Base-by-base conservation (phyloP, 1,139 yeast genomes). In the Candida dubliniensis region DNA sequence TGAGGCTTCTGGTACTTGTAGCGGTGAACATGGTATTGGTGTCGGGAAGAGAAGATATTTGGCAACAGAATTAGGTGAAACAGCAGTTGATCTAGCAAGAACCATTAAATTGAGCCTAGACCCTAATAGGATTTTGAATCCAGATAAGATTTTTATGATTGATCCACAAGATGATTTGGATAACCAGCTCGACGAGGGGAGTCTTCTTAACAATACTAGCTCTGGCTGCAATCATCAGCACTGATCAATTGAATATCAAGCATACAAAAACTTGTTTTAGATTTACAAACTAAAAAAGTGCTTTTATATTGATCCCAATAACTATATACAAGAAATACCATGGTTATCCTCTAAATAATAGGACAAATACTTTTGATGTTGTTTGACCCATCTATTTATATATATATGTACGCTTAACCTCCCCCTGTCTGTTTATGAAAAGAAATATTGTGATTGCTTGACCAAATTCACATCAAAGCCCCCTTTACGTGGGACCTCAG, bases 401-500 rank as follows among this genome's bases (percentile, higher is more conserved):
- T 18, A 18, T 18, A 18, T 18, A 18, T 18, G 5, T 18, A 18
- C 5, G 3, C 5, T 18, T 5, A 18, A 18, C 23, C 23, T 18
- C 23, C 5, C 23, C 11, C 18, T 27, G 8, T 12, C 13, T n/a
- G n/a, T n/a, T 33, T 41, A 74, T 38, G 79, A 69, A 67, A 93
- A 93, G 74, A 93, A 93, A 66, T 93, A 93, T 40, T 77, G 76
- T 47, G 96, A 87, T 39, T 83, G 77, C 56, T 77, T 77, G 43
- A 93, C 84, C 48, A 77, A 78, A 38, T 71, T 67, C 36, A 93
- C 95, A 59, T 91, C 95, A 58, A 91, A 88, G 29, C 82, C 83
- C 38, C 97, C 99, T 64, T 80, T 86, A 42, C 76, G 69, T 11
- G 98, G 98, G 35, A 90, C 79, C 0, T 73, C 76, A 0, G 96